phyloP scores from a whole-genome alignment of 2,329 filamentous ascomycete genomes.

The Colletotrichum noveboracense region DNA sequence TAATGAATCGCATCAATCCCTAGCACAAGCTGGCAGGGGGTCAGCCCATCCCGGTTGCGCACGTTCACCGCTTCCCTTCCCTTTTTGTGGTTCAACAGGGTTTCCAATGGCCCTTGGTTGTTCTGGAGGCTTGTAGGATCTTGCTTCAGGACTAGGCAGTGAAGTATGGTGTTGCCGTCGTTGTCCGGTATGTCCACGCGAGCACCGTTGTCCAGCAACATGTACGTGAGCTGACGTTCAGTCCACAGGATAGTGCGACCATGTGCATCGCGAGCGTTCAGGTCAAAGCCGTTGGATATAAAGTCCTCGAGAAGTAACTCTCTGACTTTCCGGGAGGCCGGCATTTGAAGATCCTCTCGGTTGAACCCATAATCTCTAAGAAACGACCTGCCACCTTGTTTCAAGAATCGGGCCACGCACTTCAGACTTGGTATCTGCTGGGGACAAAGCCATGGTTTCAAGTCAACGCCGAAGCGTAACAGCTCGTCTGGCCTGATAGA shows the following conservation, averaged over 20 bases:
- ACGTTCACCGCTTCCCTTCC: background rate
- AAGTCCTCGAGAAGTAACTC: background rate
- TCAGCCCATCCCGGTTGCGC: background rate
- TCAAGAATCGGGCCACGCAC: background rate
- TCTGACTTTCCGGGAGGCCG: background rate
- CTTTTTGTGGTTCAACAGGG: background rate
- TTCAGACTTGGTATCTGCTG: background rate
- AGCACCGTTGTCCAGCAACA: background rate
- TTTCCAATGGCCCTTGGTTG: background rate
- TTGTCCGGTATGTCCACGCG: background rate
- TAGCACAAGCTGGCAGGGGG: background rate
- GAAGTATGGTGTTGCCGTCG: background rate
- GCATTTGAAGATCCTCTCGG: background rate
- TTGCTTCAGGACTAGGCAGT: rapidly evolving
- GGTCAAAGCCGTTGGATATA: background rate
- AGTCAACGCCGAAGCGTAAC: rapidly evolving
- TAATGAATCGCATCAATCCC: background rate
- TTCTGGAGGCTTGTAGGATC: background rate
- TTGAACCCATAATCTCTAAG: background rate
- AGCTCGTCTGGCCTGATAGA: background rate
- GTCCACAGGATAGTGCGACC: background rate
- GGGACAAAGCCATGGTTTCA: background rate
- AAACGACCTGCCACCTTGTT: background rate
- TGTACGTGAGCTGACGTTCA: background rate
- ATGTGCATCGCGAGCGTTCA: background rate